Base-by-base conservation (phyloP, 2,329 filamentous ascomycete genomes). In the Trichoderma arundinaceum region DNA sequence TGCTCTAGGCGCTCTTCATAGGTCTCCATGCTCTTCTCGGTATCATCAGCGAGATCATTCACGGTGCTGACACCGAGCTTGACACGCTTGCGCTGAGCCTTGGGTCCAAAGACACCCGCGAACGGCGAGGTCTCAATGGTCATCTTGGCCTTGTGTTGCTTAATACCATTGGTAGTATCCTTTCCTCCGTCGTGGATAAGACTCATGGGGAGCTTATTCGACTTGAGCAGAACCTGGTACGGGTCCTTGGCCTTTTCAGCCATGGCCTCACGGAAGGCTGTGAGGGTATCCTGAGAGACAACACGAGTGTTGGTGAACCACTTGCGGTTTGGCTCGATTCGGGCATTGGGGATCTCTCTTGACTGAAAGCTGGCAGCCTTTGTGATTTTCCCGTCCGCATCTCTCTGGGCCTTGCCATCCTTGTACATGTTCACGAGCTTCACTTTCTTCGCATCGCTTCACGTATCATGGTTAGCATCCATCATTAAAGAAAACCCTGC, bases 291-390 rank as follows among this genome's bases (percentile, higher is more conserved):
- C 76, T 97, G 94, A 1, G 91, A 92, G 74, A 97, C 96, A 59
- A 88, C 86, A 70, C 95, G 84, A 39, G 94, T 97, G 78, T 97
- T 97, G 73, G 90, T 92, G 81, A 99, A 99, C 95, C 95, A 99
- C 81, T 96, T 96, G 74, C 95, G 86, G 80, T 98, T 96, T 57
- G 95, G 95, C 82, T 98, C 94, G 74, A 98, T 91, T 70, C 94
- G 87, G 71, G 94, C 95, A 67, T 85, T 87, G 53, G 94, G 94
- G 22, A 89, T 80, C 41, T 97, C 93, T 74, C 88, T 85, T 67
- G 90, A 93, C 81, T 98, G 94, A 79, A 88, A 97, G 15, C 87
- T 85, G 56, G 93, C 93, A 69, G 92, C 89, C 79, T 95, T 89
- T 64, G 90, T 91, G 76, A 99, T 90, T 73, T 94, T 88, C 74